Evolutionary conservation across 345 rosid species (phyloP).

Genomic region (Brassica incana): DNA sequence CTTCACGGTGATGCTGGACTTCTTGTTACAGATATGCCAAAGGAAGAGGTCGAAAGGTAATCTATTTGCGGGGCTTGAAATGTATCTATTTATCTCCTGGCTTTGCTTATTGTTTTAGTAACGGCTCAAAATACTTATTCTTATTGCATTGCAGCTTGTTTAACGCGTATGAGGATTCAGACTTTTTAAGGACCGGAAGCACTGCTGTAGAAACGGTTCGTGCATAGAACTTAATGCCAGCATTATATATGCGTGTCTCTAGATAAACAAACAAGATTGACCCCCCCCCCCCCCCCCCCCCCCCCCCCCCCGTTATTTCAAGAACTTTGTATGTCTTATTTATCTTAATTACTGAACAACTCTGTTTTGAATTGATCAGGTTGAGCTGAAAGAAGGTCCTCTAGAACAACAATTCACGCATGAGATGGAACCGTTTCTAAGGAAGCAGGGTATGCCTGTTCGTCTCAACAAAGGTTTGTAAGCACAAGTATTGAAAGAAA

Average conservation of each 20-base stretch:
- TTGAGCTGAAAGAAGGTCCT: constrained; percentile 86
- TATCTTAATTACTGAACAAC: neutral
- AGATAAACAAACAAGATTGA: neutral
- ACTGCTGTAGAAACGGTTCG: constrained; percentile 69
- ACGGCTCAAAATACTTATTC: neutral
- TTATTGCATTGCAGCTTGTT: constrained; percentile 57
- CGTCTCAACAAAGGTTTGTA: constrained; percentile 76
- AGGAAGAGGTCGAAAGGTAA: constrained; percentile 85
- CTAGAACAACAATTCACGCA: constrained; percentile 86
- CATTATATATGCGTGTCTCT: neutral
- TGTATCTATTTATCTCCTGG: neutral
- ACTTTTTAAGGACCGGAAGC: constrained; percentile 87
- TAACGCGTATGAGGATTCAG: constrained; percentile 71
- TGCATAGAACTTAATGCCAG: neutral
- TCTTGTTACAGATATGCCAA: constrained; percentile 71
- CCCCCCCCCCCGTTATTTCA: neutral
- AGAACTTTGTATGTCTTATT: too few species aligned
- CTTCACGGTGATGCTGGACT: constrained; percentile 82
- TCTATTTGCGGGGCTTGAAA: neutral
- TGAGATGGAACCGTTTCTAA: constrained; percentile 96
- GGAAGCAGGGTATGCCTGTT: constrained; percentile 96
- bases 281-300: too few species aligned
- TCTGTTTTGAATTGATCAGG: constrained; percentile 42
- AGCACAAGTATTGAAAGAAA: neutral
- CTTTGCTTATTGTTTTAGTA: neutral